A percentile compares a stretch with the other conserved stretches of the same genome.
Evolutionary conservation across 108 stramenopile genomes (phyloP).

Genomic region (Epithemia pelagica): DNA sequence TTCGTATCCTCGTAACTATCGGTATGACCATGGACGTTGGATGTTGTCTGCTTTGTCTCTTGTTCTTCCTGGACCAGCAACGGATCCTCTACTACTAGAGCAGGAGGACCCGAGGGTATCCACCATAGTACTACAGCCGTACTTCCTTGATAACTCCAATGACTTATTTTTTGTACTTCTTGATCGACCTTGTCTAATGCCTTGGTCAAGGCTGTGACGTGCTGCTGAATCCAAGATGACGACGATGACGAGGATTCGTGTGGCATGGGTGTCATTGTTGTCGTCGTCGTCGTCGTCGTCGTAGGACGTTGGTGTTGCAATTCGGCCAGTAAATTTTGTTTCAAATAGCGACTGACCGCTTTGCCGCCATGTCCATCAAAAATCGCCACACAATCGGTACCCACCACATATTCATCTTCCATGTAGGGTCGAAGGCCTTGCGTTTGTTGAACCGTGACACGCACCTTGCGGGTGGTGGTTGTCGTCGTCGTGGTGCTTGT

Average conservation of each 20-base stretch:
- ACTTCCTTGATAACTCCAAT: slow-evolving; percentile 86
- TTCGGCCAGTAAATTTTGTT: slow-evolving; percentile 74
- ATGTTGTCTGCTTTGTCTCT: too few relatives aligned
- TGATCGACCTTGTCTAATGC: slow-evolving; percentile 61
- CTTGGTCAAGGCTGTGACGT: slow-evolving; percentile 20
- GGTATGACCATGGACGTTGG: neutral
- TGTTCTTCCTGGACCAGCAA: neutral
- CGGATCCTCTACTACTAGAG: neutral
- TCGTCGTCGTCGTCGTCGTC: neutral
- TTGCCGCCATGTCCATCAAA: slow-evolving; percentile 95
- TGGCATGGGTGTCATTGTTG: neutral
- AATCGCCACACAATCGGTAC: slow-evolving; percentile 63
- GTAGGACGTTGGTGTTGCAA: slow-evolving; percentile 33
- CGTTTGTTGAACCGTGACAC: neutral
- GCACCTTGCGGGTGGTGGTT: neutral
- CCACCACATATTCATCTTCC: slow-evolving; percentile 81
- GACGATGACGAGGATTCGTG: neutral
- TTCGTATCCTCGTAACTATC: neutral
- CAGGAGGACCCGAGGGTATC: neutral
- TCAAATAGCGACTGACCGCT: slow-evolving; percentile 74
- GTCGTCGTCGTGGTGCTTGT: neutral
- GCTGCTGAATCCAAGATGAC: neutral
- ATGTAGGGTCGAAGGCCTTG: slow-evolving; percentile 29
- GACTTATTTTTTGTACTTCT: slow-evolving; percentile 54
- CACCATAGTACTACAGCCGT: slow-evolving; percentile 52